These are phyloP conservation scores for carrot (Daucus carota) DNA, from an alignment of 129 eudicot genomes.

Conservation along the genomic window DH1_v3.0 NC_030388.2:5251501-5252000, in stretches of 20 bases:
- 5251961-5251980: constrained; percentile 69
- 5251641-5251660: constrained; percentile 62
- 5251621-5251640: constrained; percentile 64
- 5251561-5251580: constrained; percentile 35
- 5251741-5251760: constrained; percentile 37
- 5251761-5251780: background rate
- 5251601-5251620: constrained; percentile 70
- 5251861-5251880: constrained; percentile 74
- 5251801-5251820: background rate
- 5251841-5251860: constrained; percentile 72
- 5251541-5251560: background rate
- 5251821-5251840: constrained; percentile 30
- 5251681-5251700: constrained; percentile 58
- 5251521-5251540: background rate
- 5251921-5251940: constrained; percentile 56
- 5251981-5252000: constrained; percentile 67
- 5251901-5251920: constrained; percentile 69
- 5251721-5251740: constrained; percentile 72
- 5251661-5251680: constrained; percentile 69
- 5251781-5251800: background rate
- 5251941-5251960: constrained; percentile 70
- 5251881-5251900: constrained; percentile 67
- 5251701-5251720: constrained; percentile 56
- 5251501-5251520: background rate
- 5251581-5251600: constrained; percentile 54